Percentiles rank a stretch among this genome's conserved stretches.
These are phyloP conservation scores for Lithospermum erythrorhizon DNA, from an alignment of 257 asterid genomes.

Conservation along the genomic window DNA sequence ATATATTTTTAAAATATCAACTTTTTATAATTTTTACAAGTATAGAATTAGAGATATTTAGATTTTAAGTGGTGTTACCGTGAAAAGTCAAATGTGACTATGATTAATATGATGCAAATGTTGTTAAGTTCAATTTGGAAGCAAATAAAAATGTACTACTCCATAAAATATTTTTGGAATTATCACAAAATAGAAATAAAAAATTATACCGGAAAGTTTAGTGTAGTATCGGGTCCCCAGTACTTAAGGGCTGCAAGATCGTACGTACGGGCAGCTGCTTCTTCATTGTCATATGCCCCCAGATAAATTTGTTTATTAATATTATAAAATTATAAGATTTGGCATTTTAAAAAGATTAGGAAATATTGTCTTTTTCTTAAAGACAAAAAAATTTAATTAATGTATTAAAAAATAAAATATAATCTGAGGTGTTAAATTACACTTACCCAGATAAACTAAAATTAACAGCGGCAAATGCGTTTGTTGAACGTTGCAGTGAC, in stretches of 20 bases:
- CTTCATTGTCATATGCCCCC: slow-evolving; percentile 91
- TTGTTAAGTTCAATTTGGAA: too few relatives aligned
- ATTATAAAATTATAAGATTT: not conserved
- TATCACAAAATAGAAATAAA: too few relatives aligned
- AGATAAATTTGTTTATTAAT: slow-evolving; percentile 3
- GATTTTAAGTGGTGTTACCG: too few relatives aligned
- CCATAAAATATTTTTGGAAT: too few relatives aligned
- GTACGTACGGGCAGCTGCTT: slow-evolving; percentile 76
- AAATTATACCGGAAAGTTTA: slow-evolving; percentile 56
- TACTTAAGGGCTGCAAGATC: slow-evolving; percentile 93
- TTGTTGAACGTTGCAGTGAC: slow-evolving; percentile 28
- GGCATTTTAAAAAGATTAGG: not conserved
- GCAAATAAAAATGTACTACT: too few relatives aligned
- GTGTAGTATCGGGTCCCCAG: slow-evolving; percentile 59
- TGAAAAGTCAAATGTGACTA: too few relatives aligned
- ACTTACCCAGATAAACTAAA: slow-evolving; percentile 81
- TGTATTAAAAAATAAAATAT: not conserved
- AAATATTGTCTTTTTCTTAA: not conserved
- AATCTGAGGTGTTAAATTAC: not conserved
- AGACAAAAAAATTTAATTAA: not conserved
- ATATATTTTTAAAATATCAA: too few relatives aligned
- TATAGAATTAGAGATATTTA: too few relatives aligned
- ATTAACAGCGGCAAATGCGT: slow-evolving; percentile 31
- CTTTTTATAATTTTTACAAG: too few relatives aligned
- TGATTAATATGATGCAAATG: too few relatives aligned